These are phyloP conservation scores for Talaromyces funiculosus DNA, from an alignment of 2,329 filamentous ascomycete species.

Conservation along the genomic window DNA sequence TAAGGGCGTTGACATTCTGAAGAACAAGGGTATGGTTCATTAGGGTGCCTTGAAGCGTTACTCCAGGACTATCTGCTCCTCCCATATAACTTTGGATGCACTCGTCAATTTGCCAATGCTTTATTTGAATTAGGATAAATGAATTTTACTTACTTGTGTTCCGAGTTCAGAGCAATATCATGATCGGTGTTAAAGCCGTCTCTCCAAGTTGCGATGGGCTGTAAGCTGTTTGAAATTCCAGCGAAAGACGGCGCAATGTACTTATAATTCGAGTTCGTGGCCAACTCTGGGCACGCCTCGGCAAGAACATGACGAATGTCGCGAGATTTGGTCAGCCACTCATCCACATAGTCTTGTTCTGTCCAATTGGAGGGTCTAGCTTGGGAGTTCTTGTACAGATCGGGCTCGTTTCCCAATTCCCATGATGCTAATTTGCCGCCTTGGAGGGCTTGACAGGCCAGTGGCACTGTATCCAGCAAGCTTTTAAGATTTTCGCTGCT, in stretches of 20 bases:
- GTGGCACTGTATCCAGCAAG: conserved; percentile 6
- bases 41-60: conserved; percentile 8
- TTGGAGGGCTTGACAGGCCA: conserved; percentile 8
- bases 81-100: conserved; percentile 5
- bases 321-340: conserved; percentile 9
- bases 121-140: not conserved
- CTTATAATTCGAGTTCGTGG: not conserved
- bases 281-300: conserved; percentile 2
- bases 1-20: not conserved
- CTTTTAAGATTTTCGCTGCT: not conserved
- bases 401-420: conserved; percentile 12
- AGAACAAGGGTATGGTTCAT: conserved; percentile 10
- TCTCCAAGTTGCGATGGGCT: not conserved
- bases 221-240: not conserved
- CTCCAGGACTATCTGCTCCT: conserved; percentile 6
- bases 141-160: conserved; percentile 4
- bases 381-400: conserved; percentile 7
- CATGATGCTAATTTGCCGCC: conserved; percentile 5
- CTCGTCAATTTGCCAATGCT: not conserved
- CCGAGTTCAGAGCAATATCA: conserved; percentile 6
- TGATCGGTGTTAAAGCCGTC: not conserved
- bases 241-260: conserved; percentile 13
- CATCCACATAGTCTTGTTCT: conserved; percentile 9
- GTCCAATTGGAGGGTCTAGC: conserved; percentile 5
- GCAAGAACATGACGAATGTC: conserved; percentile 1